Evolutionary conservation across 2,329 filamentous ascomycete species (phyloP).

Genomic region (Diplocarpon rosae): DNA sequence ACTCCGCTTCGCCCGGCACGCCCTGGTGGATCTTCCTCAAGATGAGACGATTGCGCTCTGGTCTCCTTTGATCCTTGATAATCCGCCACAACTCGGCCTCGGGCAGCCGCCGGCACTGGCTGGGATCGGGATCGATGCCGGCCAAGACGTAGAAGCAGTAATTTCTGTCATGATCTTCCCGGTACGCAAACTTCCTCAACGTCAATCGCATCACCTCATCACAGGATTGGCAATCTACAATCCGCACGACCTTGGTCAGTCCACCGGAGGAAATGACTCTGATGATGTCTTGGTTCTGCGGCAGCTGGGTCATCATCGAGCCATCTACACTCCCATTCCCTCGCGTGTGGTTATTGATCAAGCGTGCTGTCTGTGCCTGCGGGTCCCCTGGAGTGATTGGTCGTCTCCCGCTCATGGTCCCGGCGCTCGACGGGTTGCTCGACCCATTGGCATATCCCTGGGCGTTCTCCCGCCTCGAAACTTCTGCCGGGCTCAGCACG

Average conservation of each 20-base stretch:
- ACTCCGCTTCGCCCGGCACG: conserved; percentile 76
- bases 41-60: conserved; percentile 84
- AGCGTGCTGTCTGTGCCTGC: conserved; percentile 43
- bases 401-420: conserved; percentile 41
- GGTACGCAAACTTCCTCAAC: conserved; percentile 74
- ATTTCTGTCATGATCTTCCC: conserved; percentile 84
- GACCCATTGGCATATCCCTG: conserved; percentile 42
- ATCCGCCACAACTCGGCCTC: conserved; percentile 86
- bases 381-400: conserved; percentile 52
- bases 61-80: conserved; percentile 73
- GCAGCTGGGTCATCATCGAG: conserved; percentile 75
- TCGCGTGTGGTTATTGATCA: conserved; percentile 59
- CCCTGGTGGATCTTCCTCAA: conserved; percentile 85
- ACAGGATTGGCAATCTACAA: conserved; percentile 79
- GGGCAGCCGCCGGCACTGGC: conserved; percentile 68
- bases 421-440: conserved; percentile 37
- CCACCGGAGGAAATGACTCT: conserved; percentile 88
- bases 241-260: conserved; percentile 86
- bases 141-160: conserved; percentile 95
- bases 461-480: conserved; percentile 37
- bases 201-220: conserved; percentile 90
- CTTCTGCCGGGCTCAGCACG: conserved; percentile 45
- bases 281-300: conserved; percentile 78
- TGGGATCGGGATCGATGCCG: conserved; percentile 72
- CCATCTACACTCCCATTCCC: conserved; percentile 78